A percentile compares a stretch with the other conserved stretches of the same genome.
phyloP scores from a whole-genome alignment of 441 rosid species.

The Pelargonium australe region DNA sequence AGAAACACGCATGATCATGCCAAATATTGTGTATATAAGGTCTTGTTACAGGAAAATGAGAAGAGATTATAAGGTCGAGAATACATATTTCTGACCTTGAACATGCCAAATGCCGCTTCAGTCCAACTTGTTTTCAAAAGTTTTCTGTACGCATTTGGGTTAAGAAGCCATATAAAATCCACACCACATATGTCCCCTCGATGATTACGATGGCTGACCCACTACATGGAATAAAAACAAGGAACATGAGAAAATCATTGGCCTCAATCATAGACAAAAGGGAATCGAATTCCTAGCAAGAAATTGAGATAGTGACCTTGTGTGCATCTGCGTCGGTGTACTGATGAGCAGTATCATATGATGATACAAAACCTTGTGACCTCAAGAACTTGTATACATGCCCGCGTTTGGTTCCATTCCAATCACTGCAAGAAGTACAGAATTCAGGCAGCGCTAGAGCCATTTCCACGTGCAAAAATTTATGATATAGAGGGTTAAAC shows the following conservation, averaged over 20 bases:
- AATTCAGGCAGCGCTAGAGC: neutral
- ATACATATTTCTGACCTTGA: slow-evolving; percentile 45
- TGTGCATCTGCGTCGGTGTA: slow-evolving; percentile 86
- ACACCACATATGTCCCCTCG: slow-evolving; percentile 89
- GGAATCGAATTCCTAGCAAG: neutral
- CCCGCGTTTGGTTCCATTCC: slow-evolving; percentile 90
- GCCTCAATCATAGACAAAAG: neutral
- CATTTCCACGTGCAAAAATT: too few relatives aligned
- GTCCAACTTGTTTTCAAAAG: slow-evolving; percentile 74
- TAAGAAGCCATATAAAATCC: slow-evolving; percentile 91
- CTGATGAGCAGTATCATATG: slow-evolving; percentile 81
- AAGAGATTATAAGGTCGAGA: neutral
- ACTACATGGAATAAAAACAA: slow-evolving; percentile 33
- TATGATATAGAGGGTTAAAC: too few relatives aligned
- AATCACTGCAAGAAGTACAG: slow-evolving; percentile 42
- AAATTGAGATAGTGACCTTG: slow-evolving; percentile 43
- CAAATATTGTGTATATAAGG: too few relatives aligned
- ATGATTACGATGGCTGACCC: slow-evolving; percentile 89
- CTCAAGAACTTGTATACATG: slow-evolving; percentile 84
- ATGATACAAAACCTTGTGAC: slow-evolving; percentile 77
- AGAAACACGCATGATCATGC: neutral
- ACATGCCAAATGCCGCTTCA: slow-evolving; percentile 83
- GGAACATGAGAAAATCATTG: neutral
- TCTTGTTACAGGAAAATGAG: too few relatives aligned
- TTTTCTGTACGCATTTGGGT: slow-evolving; percentile 66